Evolutionary conservation across 78 protist genomes (phyloP).

Genomic region (Dictyostelium discoideum): dicty_2.7 NC_007090.3:2515001-2515500

Average conservation of each 20-base stretch:
- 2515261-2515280: neutral
- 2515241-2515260: neutral
- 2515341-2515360: neutral
- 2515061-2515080: neutral
- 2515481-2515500: neutral
- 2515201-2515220: neutral
- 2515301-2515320: neutral
- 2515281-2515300: neutral
- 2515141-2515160: neutral
- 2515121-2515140: neutral
- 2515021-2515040: too few relatives aligned
- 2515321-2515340: neutral
- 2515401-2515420: neutral
- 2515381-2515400: neutral
- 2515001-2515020: too few relatives aligned
- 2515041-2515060: too few relatives aligned
- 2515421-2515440: neutral
- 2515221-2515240: neutral
- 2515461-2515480: neutral
- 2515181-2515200: neutral
- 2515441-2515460: neutral
- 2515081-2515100: neutral
- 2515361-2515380: neutral
- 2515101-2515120: neutral
- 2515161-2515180: neutral